phyloP scores from a whole-genome alignment of 805 yeast genomes.

The Alloascoidea hylecoeti region DNA sequence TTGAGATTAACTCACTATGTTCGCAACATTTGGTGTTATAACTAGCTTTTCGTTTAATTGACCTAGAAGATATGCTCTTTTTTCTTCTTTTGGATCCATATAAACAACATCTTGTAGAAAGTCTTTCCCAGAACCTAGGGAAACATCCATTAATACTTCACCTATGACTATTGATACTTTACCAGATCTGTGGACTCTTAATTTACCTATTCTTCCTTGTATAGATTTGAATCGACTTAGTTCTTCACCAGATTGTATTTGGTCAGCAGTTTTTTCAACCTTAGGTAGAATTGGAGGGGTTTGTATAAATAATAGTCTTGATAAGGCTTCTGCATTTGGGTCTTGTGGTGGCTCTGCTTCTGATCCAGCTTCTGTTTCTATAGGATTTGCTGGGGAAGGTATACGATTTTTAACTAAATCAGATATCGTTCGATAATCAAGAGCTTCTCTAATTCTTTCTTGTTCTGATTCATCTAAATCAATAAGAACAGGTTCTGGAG shows the following conservation, averaged over 20 bases:
- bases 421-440: neutral
- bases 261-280: conserved; percentile 9
- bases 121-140: conserved; percentile 43
- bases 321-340: no score
- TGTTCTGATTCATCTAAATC: neutral
- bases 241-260: neutral
- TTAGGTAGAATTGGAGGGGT: conserved; percentile 16
- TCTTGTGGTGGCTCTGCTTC: conserved; percentile 3
- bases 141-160: conserved; percentile 41
- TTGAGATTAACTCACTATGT: no score
- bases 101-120: conserved; percentile 50
- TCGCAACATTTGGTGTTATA: conserved; percentile 28
- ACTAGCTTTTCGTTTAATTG: conserved; percentile 33
- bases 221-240: neutral
- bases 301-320: neutral
- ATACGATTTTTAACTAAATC: neutral
- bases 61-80: conserved; percentile 28
- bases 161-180: conserved; percentile 59
- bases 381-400: no score
- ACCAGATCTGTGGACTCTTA: conserved; percentile 63
- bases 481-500: no score
- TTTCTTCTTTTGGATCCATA: conserved; percentile 22
- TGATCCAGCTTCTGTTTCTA: neutral
- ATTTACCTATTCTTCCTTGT: conserved; percentile 44
- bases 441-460: neutral